Percentiles rank a stretch among this genome's conserved stretches.
These are phyloP conservation scores for Melaleuca quinquenervia DNA, from an alignment of 345 rosid genomes.

Conservation along the genomic window DNA sequence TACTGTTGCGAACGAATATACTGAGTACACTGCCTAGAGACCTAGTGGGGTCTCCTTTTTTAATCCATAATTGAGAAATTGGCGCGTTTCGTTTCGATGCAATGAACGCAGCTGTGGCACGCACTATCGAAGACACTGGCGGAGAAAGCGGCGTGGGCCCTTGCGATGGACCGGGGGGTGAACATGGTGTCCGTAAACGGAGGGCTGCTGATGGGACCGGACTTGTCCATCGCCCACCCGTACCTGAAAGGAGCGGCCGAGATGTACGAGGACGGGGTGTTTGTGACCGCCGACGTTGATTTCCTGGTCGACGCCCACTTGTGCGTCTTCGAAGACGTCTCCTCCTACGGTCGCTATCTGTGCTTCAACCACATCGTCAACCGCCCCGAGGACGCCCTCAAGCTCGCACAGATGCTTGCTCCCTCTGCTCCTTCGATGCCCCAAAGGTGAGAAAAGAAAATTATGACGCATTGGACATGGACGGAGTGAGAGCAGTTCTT, in stretches of 20 bases:
- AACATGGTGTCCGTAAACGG: conserved; percentile 52
- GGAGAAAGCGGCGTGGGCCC: conserved; percentile 69
- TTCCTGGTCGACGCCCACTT: conserved; percentile 49
- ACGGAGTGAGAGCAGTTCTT: too few relatives aligned
- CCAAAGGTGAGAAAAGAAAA: conserved; percentile 8
- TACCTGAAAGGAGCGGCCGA: conserved; percentile 66
- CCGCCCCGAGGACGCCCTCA: conserved; percentile 23
- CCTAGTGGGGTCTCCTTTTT: background rate
- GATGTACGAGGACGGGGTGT: conserved; percentile 58
- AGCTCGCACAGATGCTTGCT: conserved; percentile 22
- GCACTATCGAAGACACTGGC: conserved; percentile 50
- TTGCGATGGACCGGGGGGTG: conserved; percentile 65
- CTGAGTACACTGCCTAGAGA: background rate
- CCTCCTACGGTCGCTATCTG: conserved; percentile 48
- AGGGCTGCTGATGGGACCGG: conserved; percentile 38
- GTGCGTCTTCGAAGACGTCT: conserved; percentile 39
- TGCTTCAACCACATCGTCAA: conserved; percentile 47
- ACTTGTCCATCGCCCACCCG: conserved; percentile 29
- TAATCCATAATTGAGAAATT: background rate
- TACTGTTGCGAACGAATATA: background rate
- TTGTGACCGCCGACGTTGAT: conserved; percentile 37
- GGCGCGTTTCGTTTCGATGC: background rate
- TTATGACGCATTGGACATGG: too few relatives aligned
- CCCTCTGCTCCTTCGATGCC: conserved; percentile 17
- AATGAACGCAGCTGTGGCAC: conserved; percentile 44